Conservation (phyloP, 352 stramenopile genomes). For the Plasmopara viticola region DNA sequence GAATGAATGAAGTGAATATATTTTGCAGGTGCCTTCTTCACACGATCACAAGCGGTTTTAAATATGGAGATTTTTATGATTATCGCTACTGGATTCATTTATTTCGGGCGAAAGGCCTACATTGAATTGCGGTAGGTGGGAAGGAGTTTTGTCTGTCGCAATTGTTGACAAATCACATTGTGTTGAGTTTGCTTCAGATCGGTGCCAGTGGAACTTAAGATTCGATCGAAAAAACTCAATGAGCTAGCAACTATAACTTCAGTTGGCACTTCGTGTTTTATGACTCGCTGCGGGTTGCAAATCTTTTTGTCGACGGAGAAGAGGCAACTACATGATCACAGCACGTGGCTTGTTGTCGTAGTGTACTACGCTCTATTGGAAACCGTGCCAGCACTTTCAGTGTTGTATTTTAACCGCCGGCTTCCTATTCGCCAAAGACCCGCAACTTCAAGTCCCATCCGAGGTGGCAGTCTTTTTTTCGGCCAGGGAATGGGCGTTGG, state of each 20-base stretch:
- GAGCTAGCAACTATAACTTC: constrained; percentile 77
- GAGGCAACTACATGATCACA: constrained; percentile 64
- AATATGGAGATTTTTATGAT: constrained; percentile 80
- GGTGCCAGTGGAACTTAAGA: constrained; percentile 73
- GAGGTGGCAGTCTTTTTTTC: constrained; percentile 40
- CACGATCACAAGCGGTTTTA: constrained; percentile 63
- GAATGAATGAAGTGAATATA: neutral
- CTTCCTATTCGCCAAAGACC: constrained; percentile 41
- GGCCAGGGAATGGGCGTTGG: constrained; percentile 31
- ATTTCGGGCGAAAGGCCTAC: constrained; percentile 77
- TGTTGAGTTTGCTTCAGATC: constrained; percentile 29
- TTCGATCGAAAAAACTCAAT: constrained; percentile 79
- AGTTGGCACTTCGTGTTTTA: constrained; percentile 81
- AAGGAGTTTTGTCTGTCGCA: too few relatives aligned
- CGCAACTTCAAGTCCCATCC: constrained; percentile 38
- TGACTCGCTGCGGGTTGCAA: constrained; percentile 59
- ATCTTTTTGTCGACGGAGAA: constrained; percentile 66
- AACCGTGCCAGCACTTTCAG: constrained; percentile 65
- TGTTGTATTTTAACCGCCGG: constrained; percentile 81
- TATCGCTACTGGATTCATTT: constrained; percentile 68
- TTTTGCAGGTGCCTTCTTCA: constrained; percentile 67
- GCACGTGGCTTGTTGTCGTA: constrained; percentile 74
- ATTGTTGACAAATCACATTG: neutral
- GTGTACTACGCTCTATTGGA: constrained; percentile 80
- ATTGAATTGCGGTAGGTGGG: constrained; percentile 54